Evolutionary conservation across 257 asterid genomes (phyloP).

Genomic region (Solanum sejunctum): DNA sequence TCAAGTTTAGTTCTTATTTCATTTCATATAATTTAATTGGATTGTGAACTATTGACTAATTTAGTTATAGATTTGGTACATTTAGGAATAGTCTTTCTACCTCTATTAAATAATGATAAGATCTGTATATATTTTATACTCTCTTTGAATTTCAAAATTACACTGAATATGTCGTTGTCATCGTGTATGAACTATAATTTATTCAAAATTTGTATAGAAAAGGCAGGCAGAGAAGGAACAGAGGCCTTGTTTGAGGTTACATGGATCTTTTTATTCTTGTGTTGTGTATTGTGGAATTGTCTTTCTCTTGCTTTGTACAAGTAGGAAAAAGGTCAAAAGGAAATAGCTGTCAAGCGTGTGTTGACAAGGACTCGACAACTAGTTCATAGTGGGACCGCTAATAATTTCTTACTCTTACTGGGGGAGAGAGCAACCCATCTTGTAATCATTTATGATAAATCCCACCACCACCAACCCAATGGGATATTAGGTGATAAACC

Average conservation of each 20-base stretch:
- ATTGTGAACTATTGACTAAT: not conserved
- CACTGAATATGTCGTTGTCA: no score
- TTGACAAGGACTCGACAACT: not conserved
- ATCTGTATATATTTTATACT: no score
- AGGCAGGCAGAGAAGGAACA: not conserved
- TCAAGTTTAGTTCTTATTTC: no score
- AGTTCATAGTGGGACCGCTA: not conserved
- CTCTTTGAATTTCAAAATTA: no score
- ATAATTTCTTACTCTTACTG: not conserved
- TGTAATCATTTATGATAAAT: not conserved
- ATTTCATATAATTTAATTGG: no score
- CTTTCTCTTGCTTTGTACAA: not conserved
- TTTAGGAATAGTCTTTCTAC: no score
- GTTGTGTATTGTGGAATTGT: not conserved
- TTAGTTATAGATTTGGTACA: not conserved
- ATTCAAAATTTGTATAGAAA: not conserved
- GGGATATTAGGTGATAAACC: not conserved
- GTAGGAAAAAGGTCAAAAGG: not conserved
- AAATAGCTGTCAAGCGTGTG: not conserved
- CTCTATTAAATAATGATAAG: no score
- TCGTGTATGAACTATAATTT: not conserved
- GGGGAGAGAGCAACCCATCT: not conserved
- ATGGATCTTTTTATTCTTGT: not conserved
- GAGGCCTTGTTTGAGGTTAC: not conserved
- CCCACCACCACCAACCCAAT: not conserved